These are phyloP conservation scores for Ettlia oleoabundans DNA, from an alignment of 139 green algal genomes.

Conservation along the genomic window DNA sequence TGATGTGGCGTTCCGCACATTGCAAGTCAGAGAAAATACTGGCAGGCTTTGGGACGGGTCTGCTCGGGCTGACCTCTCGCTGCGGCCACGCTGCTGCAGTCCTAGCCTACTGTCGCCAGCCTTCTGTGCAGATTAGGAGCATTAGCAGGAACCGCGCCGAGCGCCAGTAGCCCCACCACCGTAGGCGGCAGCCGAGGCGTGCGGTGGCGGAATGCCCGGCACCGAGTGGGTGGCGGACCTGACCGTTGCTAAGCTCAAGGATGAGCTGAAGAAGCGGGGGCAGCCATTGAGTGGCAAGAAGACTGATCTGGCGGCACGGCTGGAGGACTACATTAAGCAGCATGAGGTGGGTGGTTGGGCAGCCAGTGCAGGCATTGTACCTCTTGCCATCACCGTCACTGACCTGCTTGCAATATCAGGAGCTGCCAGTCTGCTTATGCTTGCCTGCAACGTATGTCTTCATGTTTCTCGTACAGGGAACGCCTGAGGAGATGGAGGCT, in stretches of 20 bases:
- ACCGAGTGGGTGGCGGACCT: conserved; percentile 31
- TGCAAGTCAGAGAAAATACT: too few relatives aligned
- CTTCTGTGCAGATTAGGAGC: too few relatives aligned
- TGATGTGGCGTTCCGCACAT: too few relatives aligned
- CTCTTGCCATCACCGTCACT: too few relatives aligned
- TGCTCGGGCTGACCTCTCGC: too few relatives aligned
- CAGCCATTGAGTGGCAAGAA: conserved; percentile 51
- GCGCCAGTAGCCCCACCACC: neutral
- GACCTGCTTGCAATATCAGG: too few relatives aligned
- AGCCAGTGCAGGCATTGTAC: too few relatives aligned
- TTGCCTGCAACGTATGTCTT: neutral
- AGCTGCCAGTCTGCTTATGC: too few relatives aligned
- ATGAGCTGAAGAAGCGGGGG: conserved; percentile 54
- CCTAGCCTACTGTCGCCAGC: too few relatives aligned
- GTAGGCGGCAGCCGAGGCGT: neutral
- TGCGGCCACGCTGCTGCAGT: too few relatives aligned
- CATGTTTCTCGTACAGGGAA: neutral
- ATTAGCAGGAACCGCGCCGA: too few relatives aligned
- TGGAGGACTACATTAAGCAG: conserved; percentile 33
- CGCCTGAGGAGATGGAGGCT: conserved; percentile 13
- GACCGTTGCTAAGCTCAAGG: conserved; percentile 49
- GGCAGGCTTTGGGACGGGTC: too few relatives aligned
- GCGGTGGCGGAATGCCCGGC: conserved; percentile 10
- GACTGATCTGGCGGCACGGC: conserved; percentile 45
- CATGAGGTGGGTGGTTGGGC: conserved; percentile 7